phyloP scores from a whole-genome alignment of 1,284 basidiomycete species.

The Ganoderma boninense region DNA sequence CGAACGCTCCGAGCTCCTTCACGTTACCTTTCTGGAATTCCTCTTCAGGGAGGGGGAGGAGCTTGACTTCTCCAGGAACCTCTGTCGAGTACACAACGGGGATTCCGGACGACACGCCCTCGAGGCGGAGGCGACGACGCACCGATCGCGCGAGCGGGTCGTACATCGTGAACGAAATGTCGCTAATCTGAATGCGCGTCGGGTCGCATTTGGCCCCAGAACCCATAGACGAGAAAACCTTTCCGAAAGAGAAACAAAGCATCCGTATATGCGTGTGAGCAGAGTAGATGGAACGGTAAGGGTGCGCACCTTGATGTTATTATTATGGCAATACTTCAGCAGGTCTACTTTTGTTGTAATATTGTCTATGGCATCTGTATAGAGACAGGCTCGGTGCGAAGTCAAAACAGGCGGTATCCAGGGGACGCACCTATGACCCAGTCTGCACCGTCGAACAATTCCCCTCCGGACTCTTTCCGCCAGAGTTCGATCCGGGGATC shows the following conservation, averaged over 20 bases:
- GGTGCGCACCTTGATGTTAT: conserved; percentile 71
- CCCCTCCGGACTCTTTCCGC: conserved; percentile 79
- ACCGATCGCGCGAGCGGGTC: conserved; percentile 96
- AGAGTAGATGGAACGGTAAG: conserved; percentile 8
- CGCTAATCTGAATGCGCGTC: conserved; percentile 93
- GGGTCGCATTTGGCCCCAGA: conserved; percentile 97
- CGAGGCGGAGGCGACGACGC: conserved; percentile 77
- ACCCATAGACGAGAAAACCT: conserved; percentile 98
- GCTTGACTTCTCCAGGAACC: conserved; percentile 86
- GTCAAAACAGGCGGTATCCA: conserved; percentile 25
- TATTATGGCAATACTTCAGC: conserved; percentile 82
- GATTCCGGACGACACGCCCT: conserved; percentile 78
- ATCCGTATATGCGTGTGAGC: neutral
- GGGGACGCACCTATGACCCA: conserved; percentile 83
- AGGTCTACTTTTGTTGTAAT: conserved; percentile 95
- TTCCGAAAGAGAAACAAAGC: neutral
- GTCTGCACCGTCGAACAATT: conserved; percentile 80
- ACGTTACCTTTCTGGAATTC: conserved; percentile 93
- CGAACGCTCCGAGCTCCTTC: conserved; percentile 90
- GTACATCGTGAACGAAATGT: conserved; percentile 93
- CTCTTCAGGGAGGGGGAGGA: conserved; percentile 92
- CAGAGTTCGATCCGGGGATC: conserved; percentile 88
- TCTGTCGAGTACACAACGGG: conserved; percentile 98
- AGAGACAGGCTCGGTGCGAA: conserved; percentile 14
- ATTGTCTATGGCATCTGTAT: conserved; percentile 93